Conservation (phyloP, 768 basidiomycete species). For the Suillus lakei region DNA sequence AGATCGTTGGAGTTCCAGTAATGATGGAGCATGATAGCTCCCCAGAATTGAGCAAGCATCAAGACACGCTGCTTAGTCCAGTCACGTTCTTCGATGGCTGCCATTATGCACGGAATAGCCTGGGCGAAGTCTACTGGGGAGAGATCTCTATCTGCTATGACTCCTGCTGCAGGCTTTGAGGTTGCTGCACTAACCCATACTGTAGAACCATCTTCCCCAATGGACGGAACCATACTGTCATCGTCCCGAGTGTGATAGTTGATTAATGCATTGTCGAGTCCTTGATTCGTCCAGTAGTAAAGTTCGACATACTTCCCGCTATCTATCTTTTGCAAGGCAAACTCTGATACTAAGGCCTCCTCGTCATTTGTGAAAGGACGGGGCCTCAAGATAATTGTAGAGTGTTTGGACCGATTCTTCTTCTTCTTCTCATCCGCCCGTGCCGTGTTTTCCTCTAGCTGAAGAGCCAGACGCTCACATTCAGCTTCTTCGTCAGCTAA, state of each 20-base stretch:
- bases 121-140: not conserved
- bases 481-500: not conserved
- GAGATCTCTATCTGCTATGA: too few species aligned
- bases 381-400: too few species aligned
- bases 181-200: not conserved
- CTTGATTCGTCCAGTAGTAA: not conserved
- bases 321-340: not conserved
- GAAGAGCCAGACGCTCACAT: not conserved
- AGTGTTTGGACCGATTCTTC: too few species aligned
- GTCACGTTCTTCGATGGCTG: not conserved
- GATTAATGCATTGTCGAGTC: fast-evolving
- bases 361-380: not conserved
- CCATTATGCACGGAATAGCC: not conserved
- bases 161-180: not conserved
- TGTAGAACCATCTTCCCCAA: not conserved
- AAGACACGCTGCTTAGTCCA: fast-evolving
- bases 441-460: not conserved
- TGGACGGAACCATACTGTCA: not conserved
- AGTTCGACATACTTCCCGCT: not conserved
- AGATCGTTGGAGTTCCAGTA: not conserved
- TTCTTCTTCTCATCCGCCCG: too few species aligned
- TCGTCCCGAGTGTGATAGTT: not conserved
- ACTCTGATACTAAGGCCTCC: not conserved
- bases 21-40: not conserved
- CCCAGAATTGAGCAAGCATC: not conserved